Evolutionary conservation across 352 stramenopile genomes (phyloP), one percentile per base, ranked within the genome.

Genomic region (Pythium aristosporum): DNA sequence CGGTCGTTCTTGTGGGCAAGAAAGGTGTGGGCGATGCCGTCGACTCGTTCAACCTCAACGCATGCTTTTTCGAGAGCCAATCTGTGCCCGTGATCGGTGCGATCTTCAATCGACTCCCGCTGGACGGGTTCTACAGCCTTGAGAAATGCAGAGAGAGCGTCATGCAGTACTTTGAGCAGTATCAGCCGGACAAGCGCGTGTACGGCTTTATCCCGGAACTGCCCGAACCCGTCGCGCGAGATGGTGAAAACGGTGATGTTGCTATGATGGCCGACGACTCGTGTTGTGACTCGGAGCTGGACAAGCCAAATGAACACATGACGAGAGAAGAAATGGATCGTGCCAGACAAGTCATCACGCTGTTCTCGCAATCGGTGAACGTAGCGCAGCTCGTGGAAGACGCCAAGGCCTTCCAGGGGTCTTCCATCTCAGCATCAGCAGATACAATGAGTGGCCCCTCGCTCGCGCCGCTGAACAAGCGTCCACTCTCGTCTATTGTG

Each of bases 11-110:
- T 16, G 93, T 99, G 10, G 96, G 96, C 15, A 98, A 96, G 67
- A 89, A 82, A 57, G 96, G 96, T n/a, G 96, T 99, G 10, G 97
- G 97, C 9, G 93, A 98, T 75, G 96, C 97, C 0, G 89, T 99
- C 9, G 97, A 99, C 75, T 98, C 91, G 30, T 99, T 98, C 77
- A 99, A 99, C 67, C 67, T 99, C 28, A 98, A 99, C 73, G 94
- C 96, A 18, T 89, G 76, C 7, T 99, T 98, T 69, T 99, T 99
- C 71, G 79, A 96, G 65, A 77, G 80, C 48, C 70, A 82, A 28
- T 74, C 87, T 28, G 92, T 99, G 2, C 81, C 84, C 16, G 96
- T 99, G 18, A 76, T 99, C n/a, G 97, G 97, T 25, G 90, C 79
- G 32, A 89, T 99, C 59, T 99, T 99, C 69, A 99, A 99, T 74